These are phyloP conservation scores for Datisca glomerata DNA, from an alignment of 306 rosid genomes.

Conservation along the genomic window DNA sequence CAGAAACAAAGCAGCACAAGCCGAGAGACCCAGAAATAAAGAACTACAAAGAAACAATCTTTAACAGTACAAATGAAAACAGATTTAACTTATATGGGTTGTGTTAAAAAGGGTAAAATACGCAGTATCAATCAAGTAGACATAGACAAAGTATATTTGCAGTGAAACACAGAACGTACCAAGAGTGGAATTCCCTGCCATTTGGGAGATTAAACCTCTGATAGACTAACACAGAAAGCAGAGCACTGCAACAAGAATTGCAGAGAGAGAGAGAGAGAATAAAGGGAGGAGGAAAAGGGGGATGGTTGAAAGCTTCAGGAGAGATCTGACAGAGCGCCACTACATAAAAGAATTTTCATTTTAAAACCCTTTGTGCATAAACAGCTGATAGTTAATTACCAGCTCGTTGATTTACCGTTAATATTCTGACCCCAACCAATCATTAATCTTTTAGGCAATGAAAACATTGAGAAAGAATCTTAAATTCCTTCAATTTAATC, in stretches of 20 bases:
- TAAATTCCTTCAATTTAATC: too few relatives aligned
- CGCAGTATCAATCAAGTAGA: not conserved
- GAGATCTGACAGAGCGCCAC: too few relatives aligned
- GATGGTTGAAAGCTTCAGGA: not conserved
- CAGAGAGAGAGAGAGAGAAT: slow-evolving; percentile 7
- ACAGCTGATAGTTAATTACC: too few relatives aligned
- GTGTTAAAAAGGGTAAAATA: not conserved
- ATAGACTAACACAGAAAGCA: slow-evolving; percentile 15
- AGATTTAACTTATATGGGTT: slow-evolving; percentile 20
- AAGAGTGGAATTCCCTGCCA: slow-evolving; percentile 39
- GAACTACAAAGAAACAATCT: slow-evolving; percentile 25
- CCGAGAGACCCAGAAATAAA: slow-evolving; percentile 7
- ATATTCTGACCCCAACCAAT: too few relatives aligned
- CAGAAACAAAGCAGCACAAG: slow-evolving; percentile 9
- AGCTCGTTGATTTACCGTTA: too few relatives aligned
- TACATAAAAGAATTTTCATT: too few relatives aligned
- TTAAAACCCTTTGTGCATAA: too few relatives aligned
- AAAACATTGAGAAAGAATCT: too few relatives aligned
- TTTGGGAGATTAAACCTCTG: slow-evolving; percentile 13
- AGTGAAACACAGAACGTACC: slow-evolving; percentile 33
- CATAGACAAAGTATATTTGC: not conserved
- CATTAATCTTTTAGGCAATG: too few relatives aligned
- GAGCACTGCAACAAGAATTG: slow-evolving; percentile 19
- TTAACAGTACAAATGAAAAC: slow-evolving; percentile 13
- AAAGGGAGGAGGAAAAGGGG: slow-evolving; percentile 7